phyloP scores from a whole-genome alignment of 2,329 filamentous ascomycete species.

The Fusarium albidum region DNA sequence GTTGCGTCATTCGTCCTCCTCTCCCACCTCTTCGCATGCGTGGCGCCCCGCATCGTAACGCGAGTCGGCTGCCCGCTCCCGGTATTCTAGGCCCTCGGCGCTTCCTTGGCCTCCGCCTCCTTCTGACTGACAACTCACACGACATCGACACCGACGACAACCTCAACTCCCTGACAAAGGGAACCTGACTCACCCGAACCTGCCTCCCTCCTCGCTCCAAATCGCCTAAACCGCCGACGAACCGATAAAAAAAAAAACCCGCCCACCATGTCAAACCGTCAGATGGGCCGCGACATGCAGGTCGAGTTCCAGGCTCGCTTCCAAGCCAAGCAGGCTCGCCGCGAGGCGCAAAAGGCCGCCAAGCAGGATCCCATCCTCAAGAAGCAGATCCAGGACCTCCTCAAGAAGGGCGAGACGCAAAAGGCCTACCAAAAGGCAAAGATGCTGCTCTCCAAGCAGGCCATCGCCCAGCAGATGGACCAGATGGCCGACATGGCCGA shows the following conservation, averaged over 20 bases:
- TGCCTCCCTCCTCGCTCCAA: not conserved
- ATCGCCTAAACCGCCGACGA: not conserved
- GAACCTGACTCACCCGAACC: not conserved
- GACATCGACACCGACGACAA: slow-evolving; percentile 23
- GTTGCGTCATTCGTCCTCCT: slow-evolving; percentile 35
- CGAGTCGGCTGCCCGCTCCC: not conserved
- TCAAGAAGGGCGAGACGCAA: slow-evolving; percentile 70
- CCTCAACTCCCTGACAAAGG: not conserved
- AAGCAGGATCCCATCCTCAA: slow-evolving; percentile 68
- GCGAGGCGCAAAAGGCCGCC: slow-evolving; percentile 66
- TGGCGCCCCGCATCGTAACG: slow-evolving; percentile 27
- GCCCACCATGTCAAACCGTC: slow-evolving; percentile 64
- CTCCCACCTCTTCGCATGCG: slow-evolving; percentile 16
- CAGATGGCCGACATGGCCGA: slow-evolving; percentile 72
- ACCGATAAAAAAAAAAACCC: not conserved
- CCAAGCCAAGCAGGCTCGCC: slow-evolving; percentile 68
- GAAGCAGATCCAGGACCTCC: slow-evolving; percentile 70
- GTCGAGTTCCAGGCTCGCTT: slow-evolving; percentile 71
- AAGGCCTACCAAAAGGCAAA: slow-evolving; percentile 71
- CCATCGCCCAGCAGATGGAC: slow-evolving; percentile 69
- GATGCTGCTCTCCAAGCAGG: slow-evolving; percentile 68
- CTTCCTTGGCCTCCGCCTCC: slow-evolving; percentile 14
- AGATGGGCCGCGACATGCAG: slow-evolving; percentile 67
- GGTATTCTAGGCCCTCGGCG: slow-evolving; percentile 32
- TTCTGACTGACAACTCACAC: slow-evolving; percentile 35